Conservation (phyloP, 192 early-diverging fungal genomes). For the Linnemannia exigua region DNA sequence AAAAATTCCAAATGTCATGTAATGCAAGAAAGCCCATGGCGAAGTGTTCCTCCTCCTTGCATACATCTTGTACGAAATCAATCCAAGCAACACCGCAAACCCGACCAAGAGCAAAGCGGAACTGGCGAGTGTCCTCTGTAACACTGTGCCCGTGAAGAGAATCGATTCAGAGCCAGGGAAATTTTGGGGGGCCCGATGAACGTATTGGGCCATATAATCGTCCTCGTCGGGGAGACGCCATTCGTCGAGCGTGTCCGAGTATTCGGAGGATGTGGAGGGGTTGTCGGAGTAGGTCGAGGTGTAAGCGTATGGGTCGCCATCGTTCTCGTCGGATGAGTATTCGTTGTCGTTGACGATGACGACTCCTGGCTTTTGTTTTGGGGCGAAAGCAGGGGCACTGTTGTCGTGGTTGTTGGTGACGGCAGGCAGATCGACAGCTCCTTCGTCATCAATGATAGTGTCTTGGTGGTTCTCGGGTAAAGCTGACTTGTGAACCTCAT, state of each 20-base stretch:
- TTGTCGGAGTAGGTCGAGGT: not conserved
- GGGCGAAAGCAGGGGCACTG: not conserved
- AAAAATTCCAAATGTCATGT: constrained; percentile 24
- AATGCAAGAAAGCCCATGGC: constrained; percentile 22
- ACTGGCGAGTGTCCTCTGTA: not conserved
- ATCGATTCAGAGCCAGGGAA: not conserved
- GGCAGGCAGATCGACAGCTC: not conserved
- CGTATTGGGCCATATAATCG: constrained; percentile 1
- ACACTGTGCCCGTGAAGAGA: not conserved
- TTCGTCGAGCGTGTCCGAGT: not conserved
- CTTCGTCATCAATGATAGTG: not conserved
- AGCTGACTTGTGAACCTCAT: not conserved
- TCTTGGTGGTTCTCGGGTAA: not conserved
- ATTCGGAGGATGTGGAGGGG: not conserved
- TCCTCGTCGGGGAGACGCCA: not conserved
- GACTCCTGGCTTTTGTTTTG: not conserved
- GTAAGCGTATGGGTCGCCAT: not conserved
- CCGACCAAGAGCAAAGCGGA: not conserved
- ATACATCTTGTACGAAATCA: constrained; percentile 40
- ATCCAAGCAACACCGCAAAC: not conserved
- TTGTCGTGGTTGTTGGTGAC: not conserved
- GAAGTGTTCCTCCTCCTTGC: not conserved
- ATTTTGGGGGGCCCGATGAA: not conserved
- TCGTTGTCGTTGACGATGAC: constrained; percentile 19
- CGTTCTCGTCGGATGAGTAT: not conserved